phyloP scores from a whole-genome alignment of 192 early-diverging fungal species.

The Coemansia sp. region DNA sequence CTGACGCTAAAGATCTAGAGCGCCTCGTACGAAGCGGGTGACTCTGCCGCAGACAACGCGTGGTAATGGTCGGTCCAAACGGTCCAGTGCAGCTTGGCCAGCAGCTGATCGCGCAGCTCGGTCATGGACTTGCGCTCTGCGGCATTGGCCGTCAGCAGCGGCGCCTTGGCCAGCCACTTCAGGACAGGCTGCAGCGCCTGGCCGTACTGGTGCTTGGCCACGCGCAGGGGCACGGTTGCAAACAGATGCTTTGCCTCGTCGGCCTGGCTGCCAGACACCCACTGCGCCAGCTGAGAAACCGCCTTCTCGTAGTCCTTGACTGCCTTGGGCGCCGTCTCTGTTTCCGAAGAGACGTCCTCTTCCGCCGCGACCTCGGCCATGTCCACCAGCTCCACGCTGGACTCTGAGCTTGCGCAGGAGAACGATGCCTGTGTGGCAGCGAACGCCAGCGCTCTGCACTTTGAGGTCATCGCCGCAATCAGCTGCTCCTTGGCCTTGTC shows the following conservation, averaged over 20 bases:
- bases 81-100: slow-evolving; percentile 64
- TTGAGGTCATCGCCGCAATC: slow-evolving; percentile 58
- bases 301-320: slow-evolving; percentile 57
- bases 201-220: slow-evolving; percentile 58
- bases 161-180: slow-evolving; percentile 64
- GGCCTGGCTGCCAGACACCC: slow-evolving; percentile 56
- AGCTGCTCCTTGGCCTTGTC: slow-evolving; percentile 70
- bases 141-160: slow-evolving; percentile 50
- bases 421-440: slow-evolving; percentile 19
- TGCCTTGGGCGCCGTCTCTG: slow-evolving; percentile 1
- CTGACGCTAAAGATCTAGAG: slow-evolving; percentile 6
- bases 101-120: slow-evolving; percentile 56
- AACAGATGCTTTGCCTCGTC: slow-evolving; percentile 56
- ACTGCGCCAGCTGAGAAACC: slow-evolving; percentile 58
- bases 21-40: slow-evolving; percentile 22
- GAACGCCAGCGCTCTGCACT: slow-evolving; percentile 54
- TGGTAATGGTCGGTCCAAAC: slow-evolving; percentile 63
- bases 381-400: slow-evolving; percentile 49
- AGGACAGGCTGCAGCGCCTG: slow-evolving; percentile 70
- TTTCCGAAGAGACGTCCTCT: background rate
- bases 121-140: slow-evolving; percentile 58
- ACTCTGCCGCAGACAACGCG: slow-evolving; percentile 14
- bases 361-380: slow-evolving; percentile 26
- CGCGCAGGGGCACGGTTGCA: slow-evolving; percentile 58
- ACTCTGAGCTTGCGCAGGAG: slow-evolving; percentile 17